Conservation (phyloP, 495 filamentous ascomycete species). For the Aspergillus panamensis region DNA sequence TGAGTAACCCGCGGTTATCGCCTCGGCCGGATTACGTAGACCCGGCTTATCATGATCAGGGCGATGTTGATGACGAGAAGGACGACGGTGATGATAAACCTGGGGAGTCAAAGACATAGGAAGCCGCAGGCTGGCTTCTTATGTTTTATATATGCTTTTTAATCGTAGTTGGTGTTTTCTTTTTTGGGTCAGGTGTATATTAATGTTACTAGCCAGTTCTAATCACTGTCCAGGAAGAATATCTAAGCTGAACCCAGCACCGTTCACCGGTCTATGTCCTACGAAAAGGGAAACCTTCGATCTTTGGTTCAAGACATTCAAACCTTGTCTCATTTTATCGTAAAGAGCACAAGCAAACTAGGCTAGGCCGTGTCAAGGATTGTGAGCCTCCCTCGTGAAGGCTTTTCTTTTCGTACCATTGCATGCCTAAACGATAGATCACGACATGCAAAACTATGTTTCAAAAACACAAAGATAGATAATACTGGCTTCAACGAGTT, state of each 20-base stretch:
- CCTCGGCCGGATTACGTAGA: not conserved
- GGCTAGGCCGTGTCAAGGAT: not conserved
- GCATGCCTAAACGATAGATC: not conserved
- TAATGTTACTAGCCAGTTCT: too few relatives aligned
- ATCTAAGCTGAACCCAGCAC: too few relatives aligned
- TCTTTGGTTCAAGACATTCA: not conserved
- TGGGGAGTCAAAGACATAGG: not conserved
- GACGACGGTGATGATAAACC: not conserved
- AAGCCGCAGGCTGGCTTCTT: not conserved
- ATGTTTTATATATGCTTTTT: not conserved
- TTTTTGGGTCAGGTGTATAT: too few relatives aligned
- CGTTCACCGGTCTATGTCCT: too few relatives aligned
- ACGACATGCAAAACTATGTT: not conserved
- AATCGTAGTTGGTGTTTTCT: not conserved
- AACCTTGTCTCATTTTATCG: not conserved
- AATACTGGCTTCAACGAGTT: not conserved
- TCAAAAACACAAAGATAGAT: not conserved
- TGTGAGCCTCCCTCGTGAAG: not conserved
- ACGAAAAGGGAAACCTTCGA: too few relatives aligned
- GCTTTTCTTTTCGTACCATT: not conserved
- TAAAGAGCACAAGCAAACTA: not conserved
- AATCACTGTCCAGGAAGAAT: too few relatives aligned
- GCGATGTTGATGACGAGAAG: not conserved
- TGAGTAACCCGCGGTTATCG: slow-evolving; percentile 3
- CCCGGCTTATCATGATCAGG: not conserved